phyloP scores from a whole-genome alignment of 768 basidiomycete genomes.

The Tephrocybe sp. region DNA sequence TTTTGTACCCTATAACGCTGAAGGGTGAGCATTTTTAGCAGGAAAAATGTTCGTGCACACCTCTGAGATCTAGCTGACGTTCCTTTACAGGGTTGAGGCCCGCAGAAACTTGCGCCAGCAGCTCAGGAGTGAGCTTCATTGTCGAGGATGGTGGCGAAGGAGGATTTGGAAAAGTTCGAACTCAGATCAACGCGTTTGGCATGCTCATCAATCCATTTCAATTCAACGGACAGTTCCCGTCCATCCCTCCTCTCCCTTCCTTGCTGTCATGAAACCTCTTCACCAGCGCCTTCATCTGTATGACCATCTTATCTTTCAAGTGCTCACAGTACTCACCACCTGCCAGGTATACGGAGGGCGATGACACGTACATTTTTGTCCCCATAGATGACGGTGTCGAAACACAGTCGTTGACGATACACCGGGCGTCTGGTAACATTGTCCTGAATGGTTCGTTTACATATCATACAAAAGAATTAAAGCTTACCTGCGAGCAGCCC shows the following conservation, averaged over 20 bases:
- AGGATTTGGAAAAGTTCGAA: conserved; percentile 33
- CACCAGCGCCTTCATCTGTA: conserved; percentile 76
- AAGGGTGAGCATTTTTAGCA: conserved; percentile 21
- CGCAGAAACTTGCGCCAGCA: conserved; percentile 78
- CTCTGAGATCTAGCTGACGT: conserved; percentile 88
- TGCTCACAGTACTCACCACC: conserved; percentile 12
- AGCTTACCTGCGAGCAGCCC: conserved; percentile 29
- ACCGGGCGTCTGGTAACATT: conserved; percentile 74
- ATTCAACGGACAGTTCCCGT: too few species aligned
- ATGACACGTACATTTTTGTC: conserved; percentile 78
- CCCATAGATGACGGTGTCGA: conserved; percentile 55
- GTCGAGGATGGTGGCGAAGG: conserved; percentile 31
- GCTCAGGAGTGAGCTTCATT: conserved; percentile 94
- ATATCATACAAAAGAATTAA: not conserved
- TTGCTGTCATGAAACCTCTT: conserved; percentile 55
- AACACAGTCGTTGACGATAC: conserved; percentile 66
- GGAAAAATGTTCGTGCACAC: conserved; percentile 36
- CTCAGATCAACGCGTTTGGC: conserved; percentile 35
- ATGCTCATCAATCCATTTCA: conserved; percentile 13
- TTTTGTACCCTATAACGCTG: conserved; percentile 73
- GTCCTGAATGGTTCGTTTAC: conserved; percentile 57
- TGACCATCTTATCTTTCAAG: conserved; percentile 14
- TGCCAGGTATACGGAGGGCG: conserved; percentile 61
- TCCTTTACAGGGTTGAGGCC: conserved; percentile 82
- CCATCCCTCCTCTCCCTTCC: conserved; percentile 18